Conservation (phyloP, 2,329 filamentous ascomycete genomes). For the Trichoderma breve region DNA sequence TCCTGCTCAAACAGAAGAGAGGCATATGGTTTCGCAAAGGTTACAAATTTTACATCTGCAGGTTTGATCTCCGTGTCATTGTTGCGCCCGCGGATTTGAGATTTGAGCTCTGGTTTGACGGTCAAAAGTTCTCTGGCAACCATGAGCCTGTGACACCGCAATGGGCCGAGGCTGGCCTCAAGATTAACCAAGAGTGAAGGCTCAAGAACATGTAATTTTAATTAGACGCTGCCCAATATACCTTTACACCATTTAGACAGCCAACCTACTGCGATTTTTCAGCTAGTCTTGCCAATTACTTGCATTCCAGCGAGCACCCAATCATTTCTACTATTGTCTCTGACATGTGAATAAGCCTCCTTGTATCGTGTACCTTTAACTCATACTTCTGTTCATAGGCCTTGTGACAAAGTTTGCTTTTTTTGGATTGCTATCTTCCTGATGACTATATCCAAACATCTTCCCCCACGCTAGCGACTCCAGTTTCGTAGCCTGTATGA, state of each 20-base stretch:
- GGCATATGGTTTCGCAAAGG: conserved; percentile 35
- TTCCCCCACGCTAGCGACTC: not conserved
- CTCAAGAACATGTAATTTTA: not conserved
- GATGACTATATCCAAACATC: not conserved
- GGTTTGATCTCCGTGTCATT: conserved; percentile 52
- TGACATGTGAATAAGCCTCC: not conserved
- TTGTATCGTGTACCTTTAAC: not conserved
- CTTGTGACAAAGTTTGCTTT: not conserved
- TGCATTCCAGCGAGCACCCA: not conserved
- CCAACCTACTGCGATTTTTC: not conserved
- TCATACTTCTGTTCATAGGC: not conserved
- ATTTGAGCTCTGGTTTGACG: conserved; percentile 42
- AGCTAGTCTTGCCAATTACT: not conserved
- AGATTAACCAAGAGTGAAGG: not conserved
- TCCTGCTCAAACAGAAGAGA: conserved; percentile 38
- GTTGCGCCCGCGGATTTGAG: conserved; percentile 54
- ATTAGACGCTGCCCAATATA: not conserved
- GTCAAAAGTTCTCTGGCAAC: conserved; percentile 29
- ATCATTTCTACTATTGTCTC: not conserved
- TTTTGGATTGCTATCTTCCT: not conserved
- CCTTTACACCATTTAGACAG: not conserved
- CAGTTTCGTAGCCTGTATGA: not conserved
- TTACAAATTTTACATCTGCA: conserved; percentile 40
- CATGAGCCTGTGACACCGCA: conserved; percentile 34
- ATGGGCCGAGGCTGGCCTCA: not conserved